These are phyloP conservation scores for Boletus vermiculosoides DNA, from an alignment of 768 basidiomycete genomes.

Conservation along the genomic window DNA sequence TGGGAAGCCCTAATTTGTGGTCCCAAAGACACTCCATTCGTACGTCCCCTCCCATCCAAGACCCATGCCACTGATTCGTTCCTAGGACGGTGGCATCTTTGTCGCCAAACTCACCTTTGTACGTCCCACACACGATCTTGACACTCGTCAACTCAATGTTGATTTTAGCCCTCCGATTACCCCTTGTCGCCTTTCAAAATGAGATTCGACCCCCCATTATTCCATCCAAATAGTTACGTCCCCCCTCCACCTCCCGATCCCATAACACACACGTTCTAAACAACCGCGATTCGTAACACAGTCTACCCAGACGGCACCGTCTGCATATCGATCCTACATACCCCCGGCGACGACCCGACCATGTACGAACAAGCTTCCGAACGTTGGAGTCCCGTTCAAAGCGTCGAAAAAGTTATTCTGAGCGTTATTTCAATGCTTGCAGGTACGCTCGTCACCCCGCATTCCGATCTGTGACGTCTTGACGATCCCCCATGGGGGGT, in stretches of 20 bases:
- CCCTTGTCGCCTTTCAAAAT: slow-evolving; percentile 99
- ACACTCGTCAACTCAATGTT: no score
- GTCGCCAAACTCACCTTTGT: slow-evolving; percentile 91
- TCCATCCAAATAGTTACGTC: slow-evolving; percentile 94
- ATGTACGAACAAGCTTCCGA: slow-evolving; percentile 96
- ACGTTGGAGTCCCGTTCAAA: slow-evolving; percentile 98
- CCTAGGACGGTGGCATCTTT: slow-evolving; percentile 94
- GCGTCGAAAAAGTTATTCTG: slow-evolving; percentile 93
- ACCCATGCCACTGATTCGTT: no score
- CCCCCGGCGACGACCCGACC: slow-evolving; percentile 87
- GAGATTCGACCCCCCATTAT: slow-evolving; percentile 95
- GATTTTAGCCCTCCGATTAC: slow-evolving; percentile 60
- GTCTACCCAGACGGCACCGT: slow-evolving; percentile 97
- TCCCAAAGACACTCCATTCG: slow-evolving; percentile 93
- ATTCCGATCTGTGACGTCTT: neutral
- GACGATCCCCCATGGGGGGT: no score
- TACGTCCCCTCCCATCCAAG: slow-evolving; percentile 30
- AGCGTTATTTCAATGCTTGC: slow-evolving; percentile 98
- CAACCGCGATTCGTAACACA: slow-evolving; percentile 31
- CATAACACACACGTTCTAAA: neutral
- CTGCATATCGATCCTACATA: slow-evolving; percentile 97
- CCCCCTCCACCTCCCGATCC: neutral
- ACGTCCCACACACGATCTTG: no score
- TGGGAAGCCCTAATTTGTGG: slow-evolving; percentile 96
- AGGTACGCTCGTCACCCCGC: slow-evolving; percentile 45